phyloP scores from a whole-genome alignment of 1,284 basidiomycete genomes.

The Waitea zeae region DNA sequence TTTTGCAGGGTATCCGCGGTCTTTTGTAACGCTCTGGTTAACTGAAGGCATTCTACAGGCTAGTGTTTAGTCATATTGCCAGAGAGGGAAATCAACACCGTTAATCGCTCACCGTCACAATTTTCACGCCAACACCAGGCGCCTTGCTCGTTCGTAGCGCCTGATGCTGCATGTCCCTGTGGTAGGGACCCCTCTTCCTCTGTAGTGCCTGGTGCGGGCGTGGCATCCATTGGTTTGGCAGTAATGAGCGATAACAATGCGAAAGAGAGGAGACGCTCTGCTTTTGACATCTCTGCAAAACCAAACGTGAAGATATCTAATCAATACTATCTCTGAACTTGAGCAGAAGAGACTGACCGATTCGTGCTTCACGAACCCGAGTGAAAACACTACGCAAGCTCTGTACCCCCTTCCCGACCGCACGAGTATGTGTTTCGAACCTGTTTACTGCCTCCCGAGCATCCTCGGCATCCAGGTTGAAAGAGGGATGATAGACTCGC shows the following conservation, averaged over 20 bases:
- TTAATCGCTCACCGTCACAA: conserved; percentile 32
- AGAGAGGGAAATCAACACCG: neutral
- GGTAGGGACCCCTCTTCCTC: conserved; percentile 29
- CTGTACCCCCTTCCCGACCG: conserved; percentile 52
- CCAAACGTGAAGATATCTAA: neutral
- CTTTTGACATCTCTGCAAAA: conserved; percentile 49
- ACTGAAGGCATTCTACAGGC: conserved; percentile 42
- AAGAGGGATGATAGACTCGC: conserved; percentile 68
- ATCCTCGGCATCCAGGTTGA: conserved; percentile 64
- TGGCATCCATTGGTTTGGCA: conserved; percentile 37
- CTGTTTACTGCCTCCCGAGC: conserved; percentile 34
- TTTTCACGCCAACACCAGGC: conserved; percentile 79
- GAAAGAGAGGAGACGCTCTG: conserved; percentile 52
- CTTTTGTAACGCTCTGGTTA: conserved; percentile 68
- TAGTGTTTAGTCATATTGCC: too few species aligned
- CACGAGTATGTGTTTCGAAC: conserved; percentile 48
- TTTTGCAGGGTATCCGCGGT: conserved; percentile 57
- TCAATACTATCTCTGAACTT: too few species aligned
- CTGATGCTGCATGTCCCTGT: conserved; percentile 19
- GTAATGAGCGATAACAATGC: conserved; percentile 55
- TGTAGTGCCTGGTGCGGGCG: conserved; percentile 23
- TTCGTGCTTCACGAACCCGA: conserved; percentile 40
- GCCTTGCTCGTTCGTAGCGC: conserved; percentile 50
- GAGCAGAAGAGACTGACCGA: conserved; percentile 28
- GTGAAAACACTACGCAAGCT: conserved; percentile 42